Conservation (phyloP, 257 asterid genomes). For the Nicotiana tabacum region DNA sequence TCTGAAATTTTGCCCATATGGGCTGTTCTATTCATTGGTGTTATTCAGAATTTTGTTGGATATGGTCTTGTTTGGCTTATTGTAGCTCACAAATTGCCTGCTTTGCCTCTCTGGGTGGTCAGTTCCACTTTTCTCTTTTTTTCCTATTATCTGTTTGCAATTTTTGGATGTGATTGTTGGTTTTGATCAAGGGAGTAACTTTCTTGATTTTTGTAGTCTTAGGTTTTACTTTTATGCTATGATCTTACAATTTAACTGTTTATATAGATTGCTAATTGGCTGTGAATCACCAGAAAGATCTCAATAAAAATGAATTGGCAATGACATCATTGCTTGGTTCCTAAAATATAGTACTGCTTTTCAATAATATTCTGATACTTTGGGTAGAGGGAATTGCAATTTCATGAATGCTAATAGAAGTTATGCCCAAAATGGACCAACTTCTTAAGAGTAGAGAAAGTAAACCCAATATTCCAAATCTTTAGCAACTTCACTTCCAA, state of each 20-base stretch:
- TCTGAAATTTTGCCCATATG: slow-evolving; percentile 72
- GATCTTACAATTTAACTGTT: not conserved
- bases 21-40: slow-evolving; percentile 66
- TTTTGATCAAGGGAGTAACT: not conserved
- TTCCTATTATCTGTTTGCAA: not conserved
- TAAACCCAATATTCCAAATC: no score
- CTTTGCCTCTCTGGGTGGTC: slow-evolving; percentile 82
- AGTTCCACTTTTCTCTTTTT: slow-evolving; percentile 21
- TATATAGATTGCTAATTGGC: not conserved
- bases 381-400: not conserved
- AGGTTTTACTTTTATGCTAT: not conserved
- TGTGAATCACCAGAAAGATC: not conserved
- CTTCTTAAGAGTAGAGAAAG: not conserved
- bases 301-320: not conserved
- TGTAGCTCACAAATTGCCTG: slow-evolving; percentile 46
- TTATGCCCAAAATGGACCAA: not conserved
- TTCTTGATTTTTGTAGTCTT: not conserved
- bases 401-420: not conserved
- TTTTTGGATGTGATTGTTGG: slow-evolving; percentile 1
- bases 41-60: slow-evolving; percentile 72
- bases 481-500: not conserved
- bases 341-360: not conserved
- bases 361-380: not conserved
- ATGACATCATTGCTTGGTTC: not conserved
- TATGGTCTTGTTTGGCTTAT: slow-evolving; percentile 85